A percentile compares a stretch with the other conserved stretches of the same genome.
Evolutionary conservation across 805 yeast species (phyloP).

Genomic region (Wickerhamomyces queroliae): DNA sequence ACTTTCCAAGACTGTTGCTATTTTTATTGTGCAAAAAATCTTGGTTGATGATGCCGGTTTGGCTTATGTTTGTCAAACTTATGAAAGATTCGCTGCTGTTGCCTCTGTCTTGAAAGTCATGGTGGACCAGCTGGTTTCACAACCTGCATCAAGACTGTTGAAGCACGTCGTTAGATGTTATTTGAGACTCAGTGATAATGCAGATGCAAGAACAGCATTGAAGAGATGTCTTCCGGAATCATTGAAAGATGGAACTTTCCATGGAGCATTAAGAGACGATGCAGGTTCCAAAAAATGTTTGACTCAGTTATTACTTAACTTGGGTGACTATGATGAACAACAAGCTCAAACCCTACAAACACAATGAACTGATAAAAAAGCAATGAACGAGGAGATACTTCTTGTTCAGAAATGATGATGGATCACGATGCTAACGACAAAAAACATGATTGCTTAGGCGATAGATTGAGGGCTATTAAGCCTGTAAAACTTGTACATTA

Average conservation of each 20-base stretch:
- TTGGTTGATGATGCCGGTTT: slow-evolving; percentile 88
- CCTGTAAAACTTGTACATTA: too few relatives aligned
- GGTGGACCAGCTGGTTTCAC: slow-evolving; percentile 78
- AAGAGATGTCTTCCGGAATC: slow-evolving; percentile 83
- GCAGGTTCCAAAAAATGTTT: slow-evolving; percentile 82
- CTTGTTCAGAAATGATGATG: not conserved
- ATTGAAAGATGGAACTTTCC: slow-evolving; percentile 81
- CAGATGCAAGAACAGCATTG: slow-evolving; percentile 84
- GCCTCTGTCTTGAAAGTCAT: slow-evolving; percentile 79
- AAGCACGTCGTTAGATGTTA: slow-evolving; percentile 95
- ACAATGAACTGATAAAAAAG: not conserved
- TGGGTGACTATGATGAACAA: slow-evolving; percentile 36
- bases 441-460: too few relatives aligned
- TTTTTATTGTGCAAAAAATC: slow-evolving; percentile 90
- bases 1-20: slow-evolving; percentile 91
- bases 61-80: slow-evolving; percentile 89
- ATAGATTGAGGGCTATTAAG: too few relatives aligned
- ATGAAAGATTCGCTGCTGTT: slow-evolving; percentile 91
- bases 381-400: not conserved
- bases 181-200: slow-evolving; percentile 81
- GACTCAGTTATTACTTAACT: slow-evolving; percentile 70
- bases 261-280: slow-evolving; percentile 75
- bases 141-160: slow-evolving; percentile 76
- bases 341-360: slow-evolving; percentile 1
- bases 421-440: too few relatives aligned